Conservation (phyloP, 1,284 basidiomycete species). For the Golubevia sp. region DNA sequence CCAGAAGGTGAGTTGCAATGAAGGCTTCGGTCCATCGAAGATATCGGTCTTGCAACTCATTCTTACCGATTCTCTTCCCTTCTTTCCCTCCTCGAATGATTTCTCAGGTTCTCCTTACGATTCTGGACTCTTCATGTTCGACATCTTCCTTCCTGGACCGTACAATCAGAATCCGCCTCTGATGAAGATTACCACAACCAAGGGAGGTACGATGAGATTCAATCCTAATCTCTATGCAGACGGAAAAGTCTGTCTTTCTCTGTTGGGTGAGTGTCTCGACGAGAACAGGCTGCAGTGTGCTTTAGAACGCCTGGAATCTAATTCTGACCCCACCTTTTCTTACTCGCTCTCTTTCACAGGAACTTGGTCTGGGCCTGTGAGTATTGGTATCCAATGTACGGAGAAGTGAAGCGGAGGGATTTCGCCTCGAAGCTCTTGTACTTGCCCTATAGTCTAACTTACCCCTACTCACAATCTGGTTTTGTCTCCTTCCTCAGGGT, state of each 20-base stretch:
- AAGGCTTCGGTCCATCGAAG: background rate
- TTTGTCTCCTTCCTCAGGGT: too few species aligned
- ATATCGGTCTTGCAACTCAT: background rate
- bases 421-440: too few species aligned
- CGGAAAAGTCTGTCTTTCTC: conserved; percentile 85
- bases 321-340: too few species aligned
- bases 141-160: conserved; percentile 81
- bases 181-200: conserved; percentile 89
- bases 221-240: conserved; percentile 89
- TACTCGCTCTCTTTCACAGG: background rate
- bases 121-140: conserved; percentile 69
- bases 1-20: conserved; percentile 10
- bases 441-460: too few species aligned
- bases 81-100: background rate
- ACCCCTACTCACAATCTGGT: too few species aligned
- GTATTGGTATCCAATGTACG: too few species aligned
- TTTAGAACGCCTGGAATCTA: too few species aligned
- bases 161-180: conserved; percentile 80
- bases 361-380: conserved; percentile 70
- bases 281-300: background rate
- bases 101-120: conserved; percentile 8
- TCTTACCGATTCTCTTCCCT: background rate
- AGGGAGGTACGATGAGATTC: conserved; percentile 83
- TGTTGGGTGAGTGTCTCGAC: conserved; percentile 81
- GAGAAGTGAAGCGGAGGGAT: too few species aligned